Evolutionary conservation across 805 yeast genomes (phyloP), one percentile per base, ranked within the genome.

Genomic region (Metschnikowia cerradonensis): DNA sequence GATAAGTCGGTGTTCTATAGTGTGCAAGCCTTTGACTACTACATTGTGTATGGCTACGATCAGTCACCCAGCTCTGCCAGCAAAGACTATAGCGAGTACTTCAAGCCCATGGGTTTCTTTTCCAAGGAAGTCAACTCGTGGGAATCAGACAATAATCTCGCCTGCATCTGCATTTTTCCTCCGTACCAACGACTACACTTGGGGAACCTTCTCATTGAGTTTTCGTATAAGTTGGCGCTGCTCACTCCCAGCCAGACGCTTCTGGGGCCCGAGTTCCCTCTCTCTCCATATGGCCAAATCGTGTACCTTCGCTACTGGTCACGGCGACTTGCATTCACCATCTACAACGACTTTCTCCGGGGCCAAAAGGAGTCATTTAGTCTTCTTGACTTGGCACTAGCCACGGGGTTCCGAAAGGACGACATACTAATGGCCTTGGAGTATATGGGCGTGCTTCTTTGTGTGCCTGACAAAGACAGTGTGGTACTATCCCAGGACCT

Each of bases 181-280:
- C 97, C 97, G 2, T 94, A 82, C 64, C 98, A 92, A 65, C 75
- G 89, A 51, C 77, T 78, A 38, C 84, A 82, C 6, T 65, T 91
- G 23, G 99, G 98, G 0, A 82, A 89, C 4, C 71, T 89, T 10
- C 65, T 94, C 37, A 88, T 94, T 14, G 89, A 89, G 53, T 88
- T 90, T 57, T 88, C 95, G 36, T 94, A 92, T 62, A 83, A 77
- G 31, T 65, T 91, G 19, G 89, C 96, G 0, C 71, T 54, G 39
- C 51, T 58, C 14, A 69, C 80, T 37, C 77, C 76, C 14, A 88
- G 87, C 40, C 82, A 80, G 31, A 58, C 72, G 19, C 67, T 80
- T 1, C 90, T 96, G 52, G 96, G 97, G 0, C 99, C 99, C 0
- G 99, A 94, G 64, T 78, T 83, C 56, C 99, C 99, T 0, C 70